Evolutionary conservation across 768 basidiomycete genomes (phyloP), one percentile per base, ranked within the genome.

Genomic region (Rossbeevera mucosa): DNA sequence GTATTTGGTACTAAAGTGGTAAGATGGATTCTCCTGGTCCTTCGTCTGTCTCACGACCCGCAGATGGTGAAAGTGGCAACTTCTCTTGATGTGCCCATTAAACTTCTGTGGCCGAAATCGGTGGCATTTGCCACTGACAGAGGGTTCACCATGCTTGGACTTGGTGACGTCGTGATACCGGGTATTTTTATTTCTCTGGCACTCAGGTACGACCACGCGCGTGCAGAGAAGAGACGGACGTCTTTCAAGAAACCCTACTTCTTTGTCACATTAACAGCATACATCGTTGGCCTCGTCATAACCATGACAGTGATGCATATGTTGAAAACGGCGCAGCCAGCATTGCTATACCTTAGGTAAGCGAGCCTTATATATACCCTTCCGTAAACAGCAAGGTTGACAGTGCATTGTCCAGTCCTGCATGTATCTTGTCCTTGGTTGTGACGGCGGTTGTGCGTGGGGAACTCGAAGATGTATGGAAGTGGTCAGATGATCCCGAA

Each of bases 41-140:
- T 22, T 41, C 44, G 40, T 26, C 33, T 48, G 18, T 44, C 53
- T 62, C 2, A 59, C 43, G 33, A 0, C 14, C 16, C 9, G 11
- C 44, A 92, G 89, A 97, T 97, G 94, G 85, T 95, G 21, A 84
- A 84, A 59, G 95, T 98, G 2, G 95, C 95, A 1, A 93, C 86
- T 20, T 81, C 77, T 36, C 79, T 97, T 29, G 92, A 98, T 61
- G 84, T 88, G 24, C 95, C 95, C 18, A 94, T 98, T 72, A 97
- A 96, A 71, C 77, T 98, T 28, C 74, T 94, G 31, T 92, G 86
- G 83, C 85, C 91, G 0, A 91, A 89, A 64, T 84, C 85, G 1
- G 54, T 82, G 20, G 50, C 45, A 1, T 76, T 85, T 58, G 69
- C 75, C 5, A 64, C 70, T 5, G 74, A 67, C 4, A 68, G 76